Evolutionary conservation across 2,329 filamentous ascomycete genomes (phyloP).

Genomic region (Ambrosiella beaveri): DNA sequence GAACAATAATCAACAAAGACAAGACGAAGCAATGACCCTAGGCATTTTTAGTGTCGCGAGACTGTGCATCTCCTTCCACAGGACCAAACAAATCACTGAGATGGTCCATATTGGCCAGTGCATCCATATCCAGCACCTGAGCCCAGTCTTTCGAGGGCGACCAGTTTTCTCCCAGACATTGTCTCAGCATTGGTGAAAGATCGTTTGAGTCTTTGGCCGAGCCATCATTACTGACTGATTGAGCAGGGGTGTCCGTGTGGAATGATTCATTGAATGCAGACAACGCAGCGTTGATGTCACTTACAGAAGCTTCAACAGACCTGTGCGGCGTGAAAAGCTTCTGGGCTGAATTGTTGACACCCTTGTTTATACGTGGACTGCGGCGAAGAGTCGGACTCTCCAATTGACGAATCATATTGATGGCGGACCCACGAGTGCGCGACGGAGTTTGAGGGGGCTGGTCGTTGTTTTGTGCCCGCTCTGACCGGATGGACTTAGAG

Average conservation of each 20-base stretch:
- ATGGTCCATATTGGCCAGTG: slow-evolving; percentile 1
- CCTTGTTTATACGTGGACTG: slow-evolving; percentile 23
- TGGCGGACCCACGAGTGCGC: slow-evolving; percentile 22
- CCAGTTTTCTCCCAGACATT: slow-evolving; percentile 5
- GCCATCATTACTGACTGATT: neutral
- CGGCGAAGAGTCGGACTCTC: slow-evolving; percentile 24
- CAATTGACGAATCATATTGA: slow-evolving; percentile 15
- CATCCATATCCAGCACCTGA: slow-evolving; percentile 2
- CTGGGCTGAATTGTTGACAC: neutral
- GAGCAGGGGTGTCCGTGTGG: neutral
- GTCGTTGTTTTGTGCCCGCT: slow-evolving; percentile 26
- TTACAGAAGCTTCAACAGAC: slow-evolving; percentile 9
- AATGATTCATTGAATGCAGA: slow-evolving; percentile 10
- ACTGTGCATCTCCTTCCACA: neutral
- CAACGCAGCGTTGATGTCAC: slow-evolving; percentile 12
- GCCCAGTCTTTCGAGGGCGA: slow-evolving; percentile 10
- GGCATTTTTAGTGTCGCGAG: too few relatives aligned
- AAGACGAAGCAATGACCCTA: too few relatives aligned
- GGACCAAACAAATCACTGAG: neutral
- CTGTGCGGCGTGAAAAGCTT: slow-evolving; percentile 2
- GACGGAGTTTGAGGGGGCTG: slow-evolving; percentile 33
- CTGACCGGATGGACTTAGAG: slow-evolving; percentile 36
- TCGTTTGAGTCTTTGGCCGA: neutral
- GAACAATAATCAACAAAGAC: too few relatives aligned
- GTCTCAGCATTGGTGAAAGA: slow-evolving; percentile 1